phyloP scores from a whole-genome alignment of 1,139 yeast species.

The Entelexis paramagnoliae region DNA sequence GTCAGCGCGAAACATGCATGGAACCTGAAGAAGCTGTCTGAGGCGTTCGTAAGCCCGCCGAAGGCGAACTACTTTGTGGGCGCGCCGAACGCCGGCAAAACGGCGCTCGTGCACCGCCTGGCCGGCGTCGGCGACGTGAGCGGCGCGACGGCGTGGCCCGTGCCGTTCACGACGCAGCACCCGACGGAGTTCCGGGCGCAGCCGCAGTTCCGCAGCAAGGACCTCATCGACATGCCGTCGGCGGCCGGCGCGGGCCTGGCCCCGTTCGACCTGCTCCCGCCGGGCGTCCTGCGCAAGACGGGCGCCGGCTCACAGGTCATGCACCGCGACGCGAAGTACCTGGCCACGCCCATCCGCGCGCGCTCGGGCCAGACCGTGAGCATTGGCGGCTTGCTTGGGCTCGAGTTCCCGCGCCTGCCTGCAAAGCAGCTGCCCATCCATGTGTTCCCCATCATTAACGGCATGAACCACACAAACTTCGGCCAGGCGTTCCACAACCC shows the following conservation, averaged over 20 bases:
- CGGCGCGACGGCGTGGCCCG: conserved; percentile 19
- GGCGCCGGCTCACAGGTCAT: conserved; percentile 24
- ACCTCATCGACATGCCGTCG: conserved; percentile 29
- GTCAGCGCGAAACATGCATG: conserved; percentile 15
- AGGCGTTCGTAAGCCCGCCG: conserved; percentile 30
- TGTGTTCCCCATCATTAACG: conserved; percentile 14
- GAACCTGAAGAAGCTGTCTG: conserved; percentile 18
- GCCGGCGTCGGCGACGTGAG: conserved; percentile 26
- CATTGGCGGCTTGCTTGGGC: conserved; percentile 28
- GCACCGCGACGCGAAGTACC: conserved; percentile 22
- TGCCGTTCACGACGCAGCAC: conserved; percentile 22
- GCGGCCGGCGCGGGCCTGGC: conserved; percentile 35
- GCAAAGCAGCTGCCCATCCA: conserved; percentile 12
- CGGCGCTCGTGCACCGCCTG: conserved; percentile 49
- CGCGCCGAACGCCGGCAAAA: conserved; percentile 66
- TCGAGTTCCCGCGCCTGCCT: conserved; percentile 20
- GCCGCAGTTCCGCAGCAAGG: conserved; percentile 42
- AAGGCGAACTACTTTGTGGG: conserved; percentile 53
- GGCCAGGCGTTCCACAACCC: conserved; percentile 13
- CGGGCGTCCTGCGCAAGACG: conserved; percentile 22
- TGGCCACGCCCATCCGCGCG: conserved; percentile 22
- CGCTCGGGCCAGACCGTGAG: conserved; percentile 25
- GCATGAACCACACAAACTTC: conserved; percentile 14
- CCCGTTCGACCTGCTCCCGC: conserved; percentile 30
- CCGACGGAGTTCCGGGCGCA: conserved; percentile 47